Evolutionary conservation across 345 rosid species (phyloP), one percentile per base, ranked within the genome.

Genomic region (Conringia planisiliqua): DNA sequence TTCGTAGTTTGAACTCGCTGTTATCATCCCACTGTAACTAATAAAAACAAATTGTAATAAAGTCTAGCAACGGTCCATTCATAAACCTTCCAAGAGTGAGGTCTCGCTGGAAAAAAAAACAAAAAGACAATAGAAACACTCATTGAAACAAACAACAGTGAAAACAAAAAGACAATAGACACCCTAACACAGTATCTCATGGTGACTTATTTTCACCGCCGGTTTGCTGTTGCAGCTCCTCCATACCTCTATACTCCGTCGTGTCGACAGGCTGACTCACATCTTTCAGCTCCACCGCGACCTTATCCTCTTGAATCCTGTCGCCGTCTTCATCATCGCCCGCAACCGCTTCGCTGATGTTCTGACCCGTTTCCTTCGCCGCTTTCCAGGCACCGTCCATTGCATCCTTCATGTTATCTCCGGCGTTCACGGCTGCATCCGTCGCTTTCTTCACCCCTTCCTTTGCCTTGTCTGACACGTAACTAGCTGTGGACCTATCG

Each of bases 381-480:
- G 81, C 81, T 65, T 74, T 72, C 90, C 83, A 73, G 20, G 86
- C 88, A 7, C 82, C 84, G 22, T 83, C 90, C 84, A 82, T 39
- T 8, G 82, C 63, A 36, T 44, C 68, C 71, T 78, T 79, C 44
- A 76, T 83, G 1, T 78, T 56, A 7, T 84, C 84, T 17, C 83
- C 86, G 0, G 83, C 80, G 22, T 76, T 66, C 9, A 74, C 70
- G 0, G 83, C 82, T 67, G 61, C 56, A n/a, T 78, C 73, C 11
- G 69, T 71, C 3, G 81, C 86, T 71, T 81, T 87, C 26, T 78
- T 79, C 0, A 75, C 83, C 4, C 83, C 86, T 14, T 86, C 84
- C 68, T 77, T 82, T 5, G 71, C 84, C 43, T 68, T 84, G 2
- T 90, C 86, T 11, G 77, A 63, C 62, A 71, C 78, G 55, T 68